These are phyloP conservation scores for Neophaeococcomyces aloes DNA, from an alignment of 2,329 filamentous ascomycete genomes.

Conservation along the genomic window DNA sequence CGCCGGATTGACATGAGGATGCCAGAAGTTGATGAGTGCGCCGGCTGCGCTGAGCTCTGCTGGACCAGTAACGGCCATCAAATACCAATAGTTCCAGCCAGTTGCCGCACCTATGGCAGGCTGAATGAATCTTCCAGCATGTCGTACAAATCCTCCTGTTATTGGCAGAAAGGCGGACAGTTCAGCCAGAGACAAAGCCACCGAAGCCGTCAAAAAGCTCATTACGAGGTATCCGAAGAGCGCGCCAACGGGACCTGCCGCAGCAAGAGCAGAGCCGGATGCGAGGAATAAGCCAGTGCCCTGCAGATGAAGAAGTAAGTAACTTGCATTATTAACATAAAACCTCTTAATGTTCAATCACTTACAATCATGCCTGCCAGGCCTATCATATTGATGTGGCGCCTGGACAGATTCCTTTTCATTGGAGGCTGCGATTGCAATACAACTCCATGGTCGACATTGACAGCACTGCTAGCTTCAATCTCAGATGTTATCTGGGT, in stretches of 20 bases:
- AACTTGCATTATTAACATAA: too few relatives aligned
- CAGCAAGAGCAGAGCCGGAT: slow-evolving; percentile 26
- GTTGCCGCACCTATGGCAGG: slow-evolving; percentile 36
- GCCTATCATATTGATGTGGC: too few relatives aligned
- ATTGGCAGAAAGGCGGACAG: slow-evolving; percentile 34
- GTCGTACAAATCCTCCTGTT: slow-evolving; percentile 31
- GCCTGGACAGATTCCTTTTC: too few relatives aligned
- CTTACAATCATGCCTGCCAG: too few relatives aligned
- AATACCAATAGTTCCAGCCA: slow-evolving; percentile 40
- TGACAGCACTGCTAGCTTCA: too few relatives aligned
- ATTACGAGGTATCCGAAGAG: slow-evolving; percentile 28
- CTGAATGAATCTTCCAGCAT: slow-evolving; percentile 30
- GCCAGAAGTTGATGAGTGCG: slow-evolving; percentile 38
- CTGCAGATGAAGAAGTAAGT: too few relatives aligned
- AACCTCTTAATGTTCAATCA: too few relatives aligned
- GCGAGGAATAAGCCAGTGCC: slow-evolving; percentile 29
- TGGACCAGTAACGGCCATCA: slow-evolving; percentile 35
- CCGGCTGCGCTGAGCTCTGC: slow-evolving; percentile 39
- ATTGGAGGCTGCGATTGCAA: too few relatives aligned
- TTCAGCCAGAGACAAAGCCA: slow-evolving; percentile 33
- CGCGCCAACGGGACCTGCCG: slow-evolving; percentile 27
- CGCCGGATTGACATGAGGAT: slow-evolving; percentile 31
- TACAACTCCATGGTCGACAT: too few relatives aligned
- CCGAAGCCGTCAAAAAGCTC: slow-evolving; percentile 23
- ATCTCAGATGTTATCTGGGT: too few relatives aligned